Percentiles rank a stretch among this genome's conserved stretches.
phyloP scores from a whole-genome alignment of 75 land plant species.

The Isoetes taiwanensis region DNA sequence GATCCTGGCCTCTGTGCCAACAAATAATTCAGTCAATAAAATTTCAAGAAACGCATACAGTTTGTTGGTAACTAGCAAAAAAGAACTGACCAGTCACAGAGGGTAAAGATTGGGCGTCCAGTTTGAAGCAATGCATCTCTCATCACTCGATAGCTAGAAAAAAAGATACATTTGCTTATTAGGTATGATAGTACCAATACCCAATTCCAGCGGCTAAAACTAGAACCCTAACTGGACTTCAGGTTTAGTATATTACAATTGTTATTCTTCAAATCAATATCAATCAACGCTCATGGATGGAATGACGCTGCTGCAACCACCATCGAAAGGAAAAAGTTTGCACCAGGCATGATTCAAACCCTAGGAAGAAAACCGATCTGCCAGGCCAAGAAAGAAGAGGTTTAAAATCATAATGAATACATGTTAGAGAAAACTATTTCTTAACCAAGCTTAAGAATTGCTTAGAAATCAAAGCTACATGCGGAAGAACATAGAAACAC shows the following conservation, averaged over 20 bases:
- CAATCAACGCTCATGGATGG: background rate
- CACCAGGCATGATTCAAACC: no score
- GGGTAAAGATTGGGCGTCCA: conserved; percentile 65
- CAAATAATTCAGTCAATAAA: background rate
- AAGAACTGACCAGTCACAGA: conserved; percentile 83
- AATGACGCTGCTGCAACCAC: no score
- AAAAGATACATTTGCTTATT: no score
- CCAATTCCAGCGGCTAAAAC: background rate
- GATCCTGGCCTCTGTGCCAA: conserved; percentile 57
- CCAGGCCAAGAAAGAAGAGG: no score
- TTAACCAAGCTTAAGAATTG: no score
- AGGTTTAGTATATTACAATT: conserved; percentile 80
- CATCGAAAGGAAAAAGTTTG: no score
- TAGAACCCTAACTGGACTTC: conserved; percentile 36
- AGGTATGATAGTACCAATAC: background rate
- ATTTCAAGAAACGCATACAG: background rate
- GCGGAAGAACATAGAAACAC: no score
- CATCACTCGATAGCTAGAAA: conserved; percentile 70
- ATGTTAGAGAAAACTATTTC: no score
- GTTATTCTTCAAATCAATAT: conserved; percentile 88
- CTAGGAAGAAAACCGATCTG: no score
- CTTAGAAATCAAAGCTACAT: no score
- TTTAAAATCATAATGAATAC: no score
- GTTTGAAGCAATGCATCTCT: conserved; percentile 70
- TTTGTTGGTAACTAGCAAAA: no score